Percentiles rank a stretch among this genome's conserved stretches.
Conservation (phyloP, 345 rosid species). For the Boechera divaricarpa region DNA sequence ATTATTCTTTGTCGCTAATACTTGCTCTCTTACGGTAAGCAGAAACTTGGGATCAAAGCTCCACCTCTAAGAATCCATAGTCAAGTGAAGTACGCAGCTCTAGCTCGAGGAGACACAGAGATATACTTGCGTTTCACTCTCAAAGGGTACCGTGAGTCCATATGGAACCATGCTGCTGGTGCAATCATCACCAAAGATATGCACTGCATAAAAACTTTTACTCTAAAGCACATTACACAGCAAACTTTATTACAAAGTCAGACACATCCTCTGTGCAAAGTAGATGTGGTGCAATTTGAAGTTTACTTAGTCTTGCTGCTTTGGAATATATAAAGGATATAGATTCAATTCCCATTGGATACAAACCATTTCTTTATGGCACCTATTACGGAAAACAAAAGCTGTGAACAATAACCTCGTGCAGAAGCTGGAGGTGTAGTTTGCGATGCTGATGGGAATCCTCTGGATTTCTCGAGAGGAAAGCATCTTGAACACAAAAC, state of each 20-base stretch:
- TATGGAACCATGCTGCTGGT: slow-evolving; percentile 98
- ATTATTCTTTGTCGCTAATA: not conserved
- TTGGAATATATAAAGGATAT: not conserved
- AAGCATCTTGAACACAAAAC: slow-evolving; percentile 57
- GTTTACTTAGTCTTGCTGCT: not conserved
- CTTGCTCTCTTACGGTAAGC: slow-evolving; percentile 12
- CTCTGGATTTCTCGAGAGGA: slow-evolving; percentile 74
- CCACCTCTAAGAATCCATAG: slow-evolving; percentile 84
- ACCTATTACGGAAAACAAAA: not conserved
- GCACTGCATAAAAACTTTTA: not conserved
- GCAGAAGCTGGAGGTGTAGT: slow-evolving; percentile 88
- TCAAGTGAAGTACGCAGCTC: slow-evolving; percentile 84
- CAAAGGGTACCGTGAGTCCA: slow-evolving; percentile 74
- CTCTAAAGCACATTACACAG: slow-evolving; percentile 2
- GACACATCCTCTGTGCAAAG: no score
- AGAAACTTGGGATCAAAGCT: slow-evolving; percentile 90
- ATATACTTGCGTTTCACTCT: slow-evolving; percentile 82
- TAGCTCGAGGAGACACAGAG: slow-evolving; percentile 84
- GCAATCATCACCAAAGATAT: slow-evolving; percentile 76
- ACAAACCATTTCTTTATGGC: not conserved
- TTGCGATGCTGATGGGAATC: slow-evolving; percentile 66
- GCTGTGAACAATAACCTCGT: slow-evolving; percentile 25
- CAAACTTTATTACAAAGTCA: not conserved
- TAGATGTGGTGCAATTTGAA: no score
- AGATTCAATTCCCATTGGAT: slow-evolving; percentile 3